Evolutionary conservation across 306 rosid species (phyloP).

Genomic region (Dicorynia guianensis): DNA sequence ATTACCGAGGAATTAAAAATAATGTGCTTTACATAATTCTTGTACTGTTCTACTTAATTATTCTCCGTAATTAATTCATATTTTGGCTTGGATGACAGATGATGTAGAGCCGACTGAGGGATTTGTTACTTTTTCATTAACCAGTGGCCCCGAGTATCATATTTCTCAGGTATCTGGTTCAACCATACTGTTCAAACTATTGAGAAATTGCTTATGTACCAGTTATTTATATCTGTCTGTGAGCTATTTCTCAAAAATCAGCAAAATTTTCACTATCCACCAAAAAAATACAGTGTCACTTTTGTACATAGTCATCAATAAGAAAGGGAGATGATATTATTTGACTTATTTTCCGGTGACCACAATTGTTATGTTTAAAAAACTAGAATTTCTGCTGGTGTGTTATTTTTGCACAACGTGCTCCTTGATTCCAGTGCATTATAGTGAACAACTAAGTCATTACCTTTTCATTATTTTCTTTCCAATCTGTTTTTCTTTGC

Average conservation of each 20-base stretch:
- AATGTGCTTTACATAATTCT: neutral
- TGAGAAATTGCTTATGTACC: slow-evolving; percentile 18
- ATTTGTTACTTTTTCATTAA: slow-evolving; percentile 81
- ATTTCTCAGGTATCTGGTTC: slow-evolving; percentile 80
- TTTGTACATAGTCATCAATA: neutral
- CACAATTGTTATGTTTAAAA: neutral
- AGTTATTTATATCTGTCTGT: neutral
- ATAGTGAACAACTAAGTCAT: slow-evolving; percentile 8
- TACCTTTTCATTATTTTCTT: neutral
- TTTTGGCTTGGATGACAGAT: slow-evolving; percentile 56
- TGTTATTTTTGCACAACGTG: neutral
- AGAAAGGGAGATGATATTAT: slow-evolving; percentile 10
- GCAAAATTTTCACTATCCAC: neutral
- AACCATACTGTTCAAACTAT: slow-evolving; percentile 29
- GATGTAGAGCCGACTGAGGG: slow-evolving; percentile 80
- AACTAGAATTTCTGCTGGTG: neutral
- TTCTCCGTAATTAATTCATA: slow-evolving; percentile 19
- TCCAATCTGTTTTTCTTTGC: slow-evolving; percentile 14
- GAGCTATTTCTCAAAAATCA: slow-evolving; percentile 4
- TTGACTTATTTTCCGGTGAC: neutral
- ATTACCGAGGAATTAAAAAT: slow-evolving; percentile 8
- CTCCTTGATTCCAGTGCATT: neutral
- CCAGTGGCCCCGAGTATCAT: slow-evolving; percentile 96
- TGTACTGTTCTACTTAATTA: neutral
- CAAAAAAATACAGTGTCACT: slow-evolving; percentile 3